Evolutionary conservation across 2,329 filamentous ascomycete species (phyloP).

Genomic region (Fusarium staphyleae): DNA sequence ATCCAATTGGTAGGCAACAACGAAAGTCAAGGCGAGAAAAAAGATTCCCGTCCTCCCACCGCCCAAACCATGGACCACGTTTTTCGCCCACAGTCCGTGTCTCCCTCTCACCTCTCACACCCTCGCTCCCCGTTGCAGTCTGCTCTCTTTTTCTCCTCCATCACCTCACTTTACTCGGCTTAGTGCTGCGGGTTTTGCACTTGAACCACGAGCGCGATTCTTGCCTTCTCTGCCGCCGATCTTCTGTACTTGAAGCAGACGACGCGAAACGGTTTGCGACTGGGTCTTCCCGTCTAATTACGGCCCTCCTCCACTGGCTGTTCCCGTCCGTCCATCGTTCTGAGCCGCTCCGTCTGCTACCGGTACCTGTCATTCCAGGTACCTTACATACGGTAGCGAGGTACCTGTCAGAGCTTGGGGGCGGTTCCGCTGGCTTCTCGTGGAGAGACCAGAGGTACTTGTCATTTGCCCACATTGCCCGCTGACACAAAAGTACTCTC

Average conservation of each 20-base stretch:
- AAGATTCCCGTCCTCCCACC: slow-evolving; percentile 32
- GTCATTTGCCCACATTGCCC: slow-evolving; percentile 1
- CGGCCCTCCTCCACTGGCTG: slow-evolving; percentile 22
- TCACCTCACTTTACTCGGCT: slow-evolving; percentile 20
- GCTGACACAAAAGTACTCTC: slow-evolving; percentile 28
- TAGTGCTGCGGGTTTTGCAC: slow-evolving; percentile 7
- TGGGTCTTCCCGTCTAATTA: slow-evolving; percentile 13
- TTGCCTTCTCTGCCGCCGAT: slow-evolving; percentile 3
- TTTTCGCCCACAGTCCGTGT: slow-evolving; percentile 30
- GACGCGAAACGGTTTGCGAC: background rate
- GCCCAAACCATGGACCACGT: slow-evolving; percentile 34
- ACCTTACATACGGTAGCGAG: slow-evolving; percentile 25
- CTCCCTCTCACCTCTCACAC: slow-evolving; percentile 27
- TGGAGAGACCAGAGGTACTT: slow-evolving; percentile 13
- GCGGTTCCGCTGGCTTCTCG: slow-evolving; percentile 20
- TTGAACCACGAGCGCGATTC: background rate
- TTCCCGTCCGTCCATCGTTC: slow-evolving; percentile 24
- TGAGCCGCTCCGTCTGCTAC: slow-evolving; percentile 27
- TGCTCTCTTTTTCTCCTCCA: slow-evolving; percentile 6
- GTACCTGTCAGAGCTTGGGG: slow-evolving; percentile 20
- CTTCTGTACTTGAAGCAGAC: background rate
- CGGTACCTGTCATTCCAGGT: slow-evolving; percentile 22
- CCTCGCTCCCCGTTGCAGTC: slow-evolving; percentile 1
- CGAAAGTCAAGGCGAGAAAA: slow-evolving; percentile 13
- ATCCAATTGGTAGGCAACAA: slow-evolving; percentile 1